Conservation (phyloP, 179 eudicot genomes). For the Drosera spatulata region DNA sequence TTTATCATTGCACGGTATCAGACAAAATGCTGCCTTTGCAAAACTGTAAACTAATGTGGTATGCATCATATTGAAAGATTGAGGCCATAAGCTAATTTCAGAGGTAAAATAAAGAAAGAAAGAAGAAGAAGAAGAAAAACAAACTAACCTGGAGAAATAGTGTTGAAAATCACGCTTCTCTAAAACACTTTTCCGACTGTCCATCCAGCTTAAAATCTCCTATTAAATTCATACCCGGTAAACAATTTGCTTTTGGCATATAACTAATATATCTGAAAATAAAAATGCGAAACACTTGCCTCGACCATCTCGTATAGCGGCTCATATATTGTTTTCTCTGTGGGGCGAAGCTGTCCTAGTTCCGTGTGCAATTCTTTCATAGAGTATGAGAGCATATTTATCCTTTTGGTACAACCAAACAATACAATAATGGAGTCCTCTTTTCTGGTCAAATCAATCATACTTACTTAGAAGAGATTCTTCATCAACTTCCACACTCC, state of each 20-base stretch:
- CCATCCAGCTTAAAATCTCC: conserved; percentile 79
- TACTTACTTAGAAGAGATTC: conserved; percentile 66
- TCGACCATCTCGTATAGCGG: conserved; percentile 78
- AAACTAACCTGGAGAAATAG: conserved; percentile 64
- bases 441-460: conserved; percentile 1
- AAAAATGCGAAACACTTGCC: conserved; percentile 27
- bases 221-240: conserved; percentile 8
- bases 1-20: neutral
- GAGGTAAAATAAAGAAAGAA: too few relatives aligned
- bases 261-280: neutral
- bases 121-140: neutral
- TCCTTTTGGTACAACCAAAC: conserved; percentile 1
- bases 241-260: neutral
- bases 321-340: conserved; percentile 42
- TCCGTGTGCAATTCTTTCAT: conserved; percentile 66
- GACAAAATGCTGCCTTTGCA: too few relatives aligned
- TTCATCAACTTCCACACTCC: conserved; percentile 77
- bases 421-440: neutral
- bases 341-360: conserved; percentile 47
- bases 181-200: conserved; percentile 39
- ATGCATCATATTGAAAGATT: too few relatives aligned
- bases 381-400: conserved; percentile 18
- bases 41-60: too few relatives aligned
- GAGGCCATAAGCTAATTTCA: too few relatives aligned
- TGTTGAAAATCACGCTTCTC: conserved; percentile 79